These are phyloP conservation scores for Schwanniomyces polymorphus DNA, from an alignment of 805 yeast genomes.

Conservation along the genomic window DNA sequence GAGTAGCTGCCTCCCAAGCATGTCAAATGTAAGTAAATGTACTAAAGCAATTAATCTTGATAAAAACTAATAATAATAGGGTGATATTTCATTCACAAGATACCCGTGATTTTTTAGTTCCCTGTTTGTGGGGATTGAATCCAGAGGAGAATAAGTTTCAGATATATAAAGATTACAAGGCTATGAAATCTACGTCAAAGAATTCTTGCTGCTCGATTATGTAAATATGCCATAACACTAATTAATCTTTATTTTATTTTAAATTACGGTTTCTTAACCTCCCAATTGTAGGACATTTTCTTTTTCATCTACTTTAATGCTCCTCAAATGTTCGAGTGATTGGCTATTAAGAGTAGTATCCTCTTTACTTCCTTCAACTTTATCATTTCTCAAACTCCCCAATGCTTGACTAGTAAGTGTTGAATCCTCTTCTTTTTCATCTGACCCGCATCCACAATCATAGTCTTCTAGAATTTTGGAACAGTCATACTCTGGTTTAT, in stretches of 20 bases:
- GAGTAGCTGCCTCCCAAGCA: conserved; percentile 67
- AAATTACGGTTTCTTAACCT: conserved; percentile 15
- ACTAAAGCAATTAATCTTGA: neutral
- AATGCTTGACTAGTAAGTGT: conserved; percentile 35
- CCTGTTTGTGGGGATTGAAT: conserved; percentile 41
- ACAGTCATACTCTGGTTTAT: conserved; percentile 80
- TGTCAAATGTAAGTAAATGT: conserved; percentile 38
- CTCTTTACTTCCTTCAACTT: conserved; percentile 53
- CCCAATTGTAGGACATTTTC: conserved; percentile 49
- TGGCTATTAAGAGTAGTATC: conserved; percentile 40
- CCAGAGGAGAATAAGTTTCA: conserved; percentile 34
- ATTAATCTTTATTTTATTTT: neutral
- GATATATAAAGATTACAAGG: conserved; percentile 18
- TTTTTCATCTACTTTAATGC: conserved; percentile 46
- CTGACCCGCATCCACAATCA: conserved; percentile 93
- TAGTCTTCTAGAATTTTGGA: conserved; percentile 82
- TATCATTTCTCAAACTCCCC: conserved; percentile 36
- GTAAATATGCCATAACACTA: conserved; percentile 7
- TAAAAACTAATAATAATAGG: conserved; percentile 14
- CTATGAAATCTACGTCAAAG: conserved; percentile 1
- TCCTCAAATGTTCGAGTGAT: conserved; percentile 40
- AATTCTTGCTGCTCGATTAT: conserved; percentile 31
- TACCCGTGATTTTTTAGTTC: conserved; percentile 49
- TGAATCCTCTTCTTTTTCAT: conserved; percentile 52
- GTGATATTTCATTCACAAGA: conserved; percentile 44